Base-by-base conservation (phyloP, 2,329 filamentous ascomycete genomes). In the Rhinocladiella mackenziei region DNA sequence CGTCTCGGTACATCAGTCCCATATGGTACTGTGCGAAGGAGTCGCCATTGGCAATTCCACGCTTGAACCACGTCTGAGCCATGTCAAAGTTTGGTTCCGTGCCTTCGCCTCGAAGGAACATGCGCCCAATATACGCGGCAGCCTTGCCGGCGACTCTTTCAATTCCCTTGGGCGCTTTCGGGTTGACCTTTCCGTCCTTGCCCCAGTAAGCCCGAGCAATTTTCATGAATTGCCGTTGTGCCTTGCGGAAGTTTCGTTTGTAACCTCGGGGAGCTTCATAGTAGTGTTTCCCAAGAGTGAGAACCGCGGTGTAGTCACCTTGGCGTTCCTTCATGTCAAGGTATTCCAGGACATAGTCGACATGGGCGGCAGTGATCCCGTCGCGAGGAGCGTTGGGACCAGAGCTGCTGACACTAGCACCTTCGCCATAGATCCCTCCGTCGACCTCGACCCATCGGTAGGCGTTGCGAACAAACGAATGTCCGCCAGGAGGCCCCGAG, bases 341-440 rank as follows among this genome's bases (percentile, higher is more conserved):
- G 57, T 95, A 98, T 62, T 98, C 92, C 47, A 98, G 80, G 11
- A 97, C 85, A 64, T 98, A 91, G 58, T 94, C 84, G 1, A 84
- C 80, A 60, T 92, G 86, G 2, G 87, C 86, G 53, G 84, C 83
- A 1, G 82, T 76, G 43, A 81, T 80, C 5, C 50, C 46, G 14
- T 81, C 79, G 51, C 82, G 81, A 58, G 83, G 77, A 3, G 89
- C 88, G 61, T 94, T 89, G 44, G 78, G 75, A 3, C 92, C 92
- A 0, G 92, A 84, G 61, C 89, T 96, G 17, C 84, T 83, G 28
- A 84, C 86, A 61, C 91, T 97, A 9, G 92, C 92, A 3, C 92
- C 94, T 66, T 95, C 88, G 34, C 92, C 94, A 62, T 96, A 98
- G 5, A 95, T 84, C 31, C 92, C 92, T 5, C 92, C 94, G 20